Evolutionary conservation across 495 filamentous ascomycete genomes (phyloP).

Genomic region (Bacidia rubella): DNA sequence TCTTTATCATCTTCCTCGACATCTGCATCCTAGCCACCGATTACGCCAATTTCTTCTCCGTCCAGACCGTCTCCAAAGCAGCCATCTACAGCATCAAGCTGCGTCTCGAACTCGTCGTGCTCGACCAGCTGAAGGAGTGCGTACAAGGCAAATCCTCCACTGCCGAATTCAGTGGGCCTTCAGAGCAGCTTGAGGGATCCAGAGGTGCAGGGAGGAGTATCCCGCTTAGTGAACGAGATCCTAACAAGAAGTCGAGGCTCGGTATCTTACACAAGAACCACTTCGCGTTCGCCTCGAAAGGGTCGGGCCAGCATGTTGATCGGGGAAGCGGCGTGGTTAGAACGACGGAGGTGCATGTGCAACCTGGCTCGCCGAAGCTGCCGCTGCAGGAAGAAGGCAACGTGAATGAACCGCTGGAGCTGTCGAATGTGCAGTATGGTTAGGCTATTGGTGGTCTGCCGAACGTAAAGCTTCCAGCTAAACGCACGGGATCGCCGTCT

Average conservation of each 20-base stretch:
- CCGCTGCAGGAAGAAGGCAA: background rate
- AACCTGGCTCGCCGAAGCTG: background rate
- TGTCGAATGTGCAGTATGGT: too few species aligned
- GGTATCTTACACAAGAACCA: too few species aligned
- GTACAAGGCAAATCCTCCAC: background rate
- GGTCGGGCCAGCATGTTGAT: too few species aligned
- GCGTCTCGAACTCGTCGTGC: slow-evolving; percentile 36
- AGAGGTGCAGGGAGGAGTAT: too few species aligned
- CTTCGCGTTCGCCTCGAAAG: background rate
- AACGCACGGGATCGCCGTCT: too few species aligned
- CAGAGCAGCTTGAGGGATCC: too few species aligned
- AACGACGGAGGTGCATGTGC: background rate
- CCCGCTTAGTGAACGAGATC: too few species aligned
- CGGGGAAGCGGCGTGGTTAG: background rate
- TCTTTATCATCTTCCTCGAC: slow-evolving; percentile 27
- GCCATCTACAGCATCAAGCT: slow-evolving; percentile 39
- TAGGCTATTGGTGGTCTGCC: too few species aligned
- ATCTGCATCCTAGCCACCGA: slow-evolving; percentile 23
- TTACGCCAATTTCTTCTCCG: slow-evolving; percentile 22
- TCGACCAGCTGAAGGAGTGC: slow-evolving; percentile 30
- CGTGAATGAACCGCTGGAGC: too few species aligned
- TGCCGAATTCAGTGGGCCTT: background rate
- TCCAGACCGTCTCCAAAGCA: slow-evolving; percentile 31
- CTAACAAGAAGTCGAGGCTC: too few species aligned
- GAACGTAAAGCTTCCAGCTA: too few species aligned